A percentile compares a stretch with the other conserved stretches of the same genome.
phyloP scores from a whole-genome alignment of 2,329 filamentous ascomycete genomes.

The Venturia oleaginea region DNA sequence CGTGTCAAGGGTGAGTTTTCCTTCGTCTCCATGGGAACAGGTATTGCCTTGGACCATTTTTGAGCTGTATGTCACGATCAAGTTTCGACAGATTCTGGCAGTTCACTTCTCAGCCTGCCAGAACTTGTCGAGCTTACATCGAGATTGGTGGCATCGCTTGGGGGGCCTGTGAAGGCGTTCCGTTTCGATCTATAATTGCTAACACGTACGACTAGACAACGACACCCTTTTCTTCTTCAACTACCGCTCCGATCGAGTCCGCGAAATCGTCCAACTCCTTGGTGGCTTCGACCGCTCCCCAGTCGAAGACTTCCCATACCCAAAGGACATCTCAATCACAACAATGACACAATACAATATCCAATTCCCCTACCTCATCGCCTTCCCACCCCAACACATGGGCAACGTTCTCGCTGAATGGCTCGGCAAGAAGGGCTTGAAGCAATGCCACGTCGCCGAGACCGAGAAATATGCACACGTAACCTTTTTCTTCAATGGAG shows the following conservation, averaged over 20 bases:
- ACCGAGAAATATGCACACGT: constrained; percentile 99
- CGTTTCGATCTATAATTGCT: background rate
- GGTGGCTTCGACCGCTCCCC: constrained; percentile 89
- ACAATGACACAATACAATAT: constrained; percentile 99
- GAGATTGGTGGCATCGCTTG: background rate
- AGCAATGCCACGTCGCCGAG: constrained; percentile 95
- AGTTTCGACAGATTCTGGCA: background rate
- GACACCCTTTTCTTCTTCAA: constrained; percentile 99
- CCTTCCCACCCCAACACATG: constrained; percentile 93
- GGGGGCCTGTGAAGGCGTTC: background rate
- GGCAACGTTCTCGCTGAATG: constrained; percentile 97
- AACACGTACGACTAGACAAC: constrained; percentile 49
- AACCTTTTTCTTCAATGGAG: constrained; percentile 99
- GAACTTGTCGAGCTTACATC: background rate
- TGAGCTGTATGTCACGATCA: background rate
- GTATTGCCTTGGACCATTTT: background rate
- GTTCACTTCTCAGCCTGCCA: background rate
- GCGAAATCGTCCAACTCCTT: constrained; percentile 90
- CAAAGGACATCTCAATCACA: constrained; percentile 75
- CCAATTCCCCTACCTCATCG: constrained; percentile 84
- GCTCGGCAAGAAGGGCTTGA: constrained; percentile 76
- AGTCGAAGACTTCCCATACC: constrained; percentile 83
- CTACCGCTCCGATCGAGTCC: constrained; percentile 95
- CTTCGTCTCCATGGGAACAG: background rate
- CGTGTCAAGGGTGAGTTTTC: constrained; percentile 65